Percentiles rank a stretch among this genome's conserved stretches.
Evolutionary conservation across 2,329 filamentous ascomycete species (phyloP).

Genomic region (Catunica adiposa): DNA sequence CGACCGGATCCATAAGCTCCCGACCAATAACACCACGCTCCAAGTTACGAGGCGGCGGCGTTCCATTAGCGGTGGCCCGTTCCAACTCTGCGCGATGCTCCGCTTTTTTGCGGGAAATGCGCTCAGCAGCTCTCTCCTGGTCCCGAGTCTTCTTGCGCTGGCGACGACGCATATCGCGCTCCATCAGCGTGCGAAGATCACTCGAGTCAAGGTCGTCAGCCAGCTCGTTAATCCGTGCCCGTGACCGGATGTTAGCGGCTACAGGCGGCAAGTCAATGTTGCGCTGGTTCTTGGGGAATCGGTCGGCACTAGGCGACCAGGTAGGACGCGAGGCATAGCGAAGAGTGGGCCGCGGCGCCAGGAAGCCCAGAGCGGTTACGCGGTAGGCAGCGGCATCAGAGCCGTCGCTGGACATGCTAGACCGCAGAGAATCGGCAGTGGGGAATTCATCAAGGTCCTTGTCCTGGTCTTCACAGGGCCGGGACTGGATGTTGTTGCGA

Average conservation of each 20-base stretch:
- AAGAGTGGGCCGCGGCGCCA: conserved; percentile 72
- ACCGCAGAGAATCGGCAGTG: conserved; percentile 60
- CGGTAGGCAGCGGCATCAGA: conserved; percentile 59
- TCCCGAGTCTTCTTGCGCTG: conserved; percentile 58
- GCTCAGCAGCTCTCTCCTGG: conserved; percentile 45
- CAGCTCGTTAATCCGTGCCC: conserved; percentile 50
- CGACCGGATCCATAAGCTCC: conserved; percentile 14
- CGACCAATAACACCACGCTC: conserved; percentile 15
- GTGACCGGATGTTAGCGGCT: conserved; percentile 44
- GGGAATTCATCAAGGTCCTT: conserved; percentile 38
- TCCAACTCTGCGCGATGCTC: conserved; percentile 2
- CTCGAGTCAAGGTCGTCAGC: conserved; percentile 75
- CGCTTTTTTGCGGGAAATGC: conserved; percentile 12
- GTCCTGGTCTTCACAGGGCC: conserved; percentile 27
- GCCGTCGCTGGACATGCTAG: conserved; percentile 56
- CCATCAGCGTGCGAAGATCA: conserved; percentile 74
- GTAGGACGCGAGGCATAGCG: conserved; percentile 53
- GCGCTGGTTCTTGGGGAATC: conserved; percentile 30
- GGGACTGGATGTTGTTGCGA: conserved; percentile 50
- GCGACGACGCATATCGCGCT: conserved; percentile 65
- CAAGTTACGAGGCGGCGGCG: conserved; percentile 7
- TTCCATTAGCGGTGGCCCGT: conserved; percentile 3
- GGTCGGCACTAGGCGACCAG: conserved; percentile 30
- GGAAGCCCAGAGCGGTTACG: conserved; percentile 53
- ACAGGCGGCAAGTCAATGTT: conserved; percentile 35